Base-by-base conservation (phyloP, 2,329 filamentous ascomycete species). In the Monosporascus ibericus region DNA sequence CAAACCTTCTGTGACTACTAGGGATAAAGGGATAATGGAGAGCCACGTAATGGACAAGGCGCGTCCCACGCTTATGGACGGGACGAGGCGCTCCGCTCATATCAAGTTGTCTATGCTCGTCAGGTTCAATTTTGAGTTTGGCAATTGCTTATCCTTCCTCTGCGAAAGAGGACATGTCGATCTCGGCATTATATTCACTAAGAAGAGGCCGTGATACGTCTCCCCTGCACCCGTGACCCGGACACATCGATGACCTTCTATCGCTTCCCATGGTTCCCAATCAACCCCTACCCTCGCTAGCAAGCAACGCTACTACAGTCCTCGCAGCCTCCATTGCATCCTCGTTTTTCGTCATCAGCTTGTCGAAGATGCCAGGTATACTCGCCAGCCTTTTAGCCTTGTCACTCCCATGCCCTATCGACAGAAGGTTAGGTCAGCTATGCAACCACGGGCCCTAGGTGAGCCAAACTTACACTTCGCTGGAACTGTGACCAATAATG, bases 321-420 rank as follows among this genome's bases (percentile, higher is more conserved):
- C 75, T 77, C 5, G 85, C 76, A 20, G 85, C 85, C 46, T 68
- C 69, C 57, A 79, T 71, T 1, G 81, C 78, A 8, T 80, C 77
- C 42, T 80, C 79, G 34, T 75, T 75, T 2, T 75, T 78, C 18
- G 73, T 73, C 1, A 87, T 68, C 15, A 89, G 68, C 52, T 77
- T 76, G 47, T 79, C 72, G 58, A 88, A 90, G 17, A 86, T 72
- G 22, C 73, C 72, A 0, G 85, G 79, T 5, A 89, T 75, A 50
- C 77, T 79, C 1, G 73, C 71, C 27, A 89, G 68, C 40, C 75
- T 76, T n/a, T 75, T 75, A 22, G 77, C 72, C 8, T 75, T 70
- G 58, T 88, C 85, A 44, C 71, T 73, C 52, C 80, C 73, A 54
- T 79, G 78, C 86, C 85, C 83, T 86, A 55, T 22, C 5, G 18